Evolutionary conservation across 805 yeast species (phyloP), one percentile per base, ranked within the genome.

Genomic region (Wickerhamiella allomyrinae): DNA sequence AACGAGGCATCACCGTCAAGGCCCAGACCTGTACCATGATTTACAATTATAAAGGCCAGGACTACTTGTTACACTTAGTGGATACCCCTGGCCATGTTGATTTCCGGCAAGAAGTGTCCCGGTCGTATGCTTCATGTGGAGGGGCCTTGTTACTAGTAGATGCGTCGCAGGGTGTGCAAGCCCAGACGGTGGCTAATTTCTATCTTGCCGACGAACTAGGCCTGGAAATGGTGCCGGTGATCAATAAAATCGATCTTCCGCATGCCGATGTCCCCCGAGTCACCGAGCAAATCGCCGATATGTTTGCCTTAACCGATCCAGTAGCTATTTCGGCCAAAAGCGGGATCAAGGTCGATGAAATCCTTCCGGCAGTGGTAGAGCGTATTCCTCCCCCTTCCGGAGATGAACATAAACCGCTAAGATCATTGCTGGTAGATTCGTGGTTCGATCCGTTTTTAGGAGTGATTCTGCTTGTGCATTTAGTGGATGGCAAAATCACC

Each of bases 51-150:
- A 66, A 74, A 7, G 74, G 75, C 2, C 65, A 74, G 51, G 95
- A 89, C 51, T 91, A 84, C 57, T 60, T 91, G 42, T 63, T 89
- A 37, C 95, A 89, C 65, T 65, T 89, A 36, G 95, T 91, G 36
- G 98, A 89, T 59, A 89, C 97, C 0, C 98, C 98, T 0, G 98
- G 98, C 0, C 98, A 89, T 58, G 97, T 91, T 24, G 98, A 89
- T 59, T 89, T 89, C 59, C 67, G 95, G 41, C 79, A 91, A 7
- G 98, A 89, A 54, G 98, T 89, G 1, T 77, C 93, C 3, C 64
- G 97, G 51, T 83, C 95, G 7, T 87, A 87, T 61, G 96, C 96
- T 2, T 82, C 95, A 0, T 91, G 96, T 65, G 94, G 87, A 29
- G 97, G 97, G 11, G 96, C 96, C 0, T 62, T 89, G 33, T 60